Conservation (phyloP, 495 filamentous ascomycete genomes). For the Neurospora sp. region DNA sequence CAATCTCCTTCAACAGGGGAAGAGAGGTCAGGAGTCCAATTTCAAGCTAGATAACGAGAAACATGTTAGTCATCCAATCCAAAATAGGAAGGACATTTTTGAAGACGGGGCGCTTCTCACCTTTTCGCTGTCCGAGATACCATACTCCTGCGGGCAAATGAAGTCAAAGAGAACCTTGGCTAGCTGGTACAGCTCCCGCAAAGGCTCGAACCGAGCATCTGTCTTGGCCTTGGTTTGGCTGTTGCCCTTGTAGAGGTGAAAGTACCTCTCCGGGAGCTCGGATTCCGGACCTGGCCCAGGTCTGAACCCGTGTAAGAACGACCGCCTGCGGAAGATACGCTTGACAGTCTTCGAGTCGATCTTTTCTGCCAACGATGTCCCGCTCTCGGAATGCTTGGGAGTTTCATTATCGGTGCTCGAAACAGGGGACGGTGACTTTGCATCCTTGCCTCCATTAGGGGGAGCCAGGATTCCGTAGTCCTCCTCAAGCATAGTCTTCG, state of each 20-base stretch:
- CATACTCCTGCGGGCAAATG: conserved; percentile 96
- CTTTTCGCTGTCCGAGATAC: conserved; percentile 88
- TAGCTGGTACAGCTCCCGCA: conserved; percentile 84
- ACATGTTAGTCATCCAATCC: conserved; percentile 3
- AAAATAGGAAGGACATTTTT: conserved; percentile 1
- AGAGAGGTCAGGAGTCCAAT: conserved; percentile 91
- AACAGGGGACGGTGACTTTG: conserved; percentile 16
- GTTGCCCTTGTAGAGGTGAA: conserved; percentile 72
- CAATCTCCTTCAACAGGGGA: conserved; percentile 89
- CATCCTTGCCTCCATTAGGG: conserved; percentile 25
- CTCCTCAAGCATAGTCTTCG: conserved; percentile 55
- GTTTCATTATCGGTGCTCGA: background rate
- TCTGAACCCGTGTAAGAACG: conserved; percentile 34
- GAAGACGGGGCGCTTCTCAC: conserved; percentile 8
- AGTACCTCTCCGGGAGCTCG: conserved; percentile 58
- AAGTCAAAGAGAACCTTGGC: conserved; percentile 97
- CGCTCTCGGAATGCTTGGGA: conserved; percentile 24
- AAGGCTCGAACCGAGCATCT: conserved; percentile 73
- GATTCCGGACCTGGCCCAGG: conserved; percentile 28
- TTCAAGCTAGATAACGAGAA: conserved; percentile 47
- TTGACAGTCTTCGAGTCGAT: conserved; percentile 30
- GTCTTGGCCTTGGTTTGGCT: conserved; percentile 70
- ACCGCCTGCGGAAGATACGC: conserved; percentile 43
- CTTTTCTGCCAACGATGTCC: conserved; percentile 20
- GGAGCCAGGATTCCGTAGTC: conserved; percentile 34